Conservation (phyloP, 768 basidiomycete genomes). For the Tricholoma sp. region DNA sequence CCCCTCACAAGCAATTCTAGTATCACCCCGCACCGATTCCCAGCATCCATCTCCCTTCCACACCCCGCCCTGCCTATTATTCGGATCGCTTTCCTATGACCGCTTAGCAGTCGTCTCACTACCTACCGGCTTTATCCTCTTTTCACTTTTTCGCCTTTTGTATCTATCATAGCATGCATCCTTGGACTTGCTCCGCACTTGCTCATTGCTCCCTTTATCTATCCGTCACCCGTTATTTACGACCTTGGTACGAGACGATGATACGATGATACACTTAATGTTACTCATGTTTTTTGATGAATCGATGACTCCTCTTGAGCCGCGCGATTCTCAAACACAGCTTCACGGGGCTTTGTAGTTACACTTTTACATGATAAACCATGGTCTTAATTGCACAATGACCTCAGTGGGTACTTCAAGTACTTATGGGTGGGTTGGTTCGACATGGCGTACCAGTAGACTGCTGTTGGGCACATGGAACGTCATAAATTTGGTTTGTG, state of each 20-base stretch:
- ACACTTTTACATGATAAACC: background rate
- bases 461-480: background rate
- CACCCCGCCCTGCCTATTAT: background rate
- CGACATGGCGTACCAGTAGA: background rate
- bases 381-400: background rate
- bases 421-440: background rate
- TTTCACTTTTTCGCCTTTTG: background rate
- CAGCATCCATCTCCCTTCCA: conserved; percentile 4
- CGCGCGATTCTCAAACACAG: background rate
- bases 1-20: conserved; percentile 20
- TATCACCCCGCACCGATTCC: conserved; percentile 12
- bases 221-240: conserved; percentile 9
- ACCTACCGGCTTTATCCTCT: background rate
- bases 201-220: conserved; percentile 3
- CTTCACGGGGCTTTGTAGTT: background rate
- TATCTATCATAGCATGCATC: background rate
- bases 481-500: background rate
- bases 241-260: conserved; percentile 13
- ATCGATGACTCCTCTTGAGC: no score
- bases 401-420: background rate
- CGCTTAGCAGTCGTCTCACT: background rate
- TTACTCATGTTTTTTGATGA: conserved; percentile 7
- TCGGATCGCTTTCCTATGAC: background rate
- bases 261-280: conserved; percentile 12
- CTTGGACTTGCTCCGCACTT: conserved; percentile 4